phyloP scores from a whole-genome alignment of 1,139 yeast species.

The Hanseniaspora sp. region DNA sequence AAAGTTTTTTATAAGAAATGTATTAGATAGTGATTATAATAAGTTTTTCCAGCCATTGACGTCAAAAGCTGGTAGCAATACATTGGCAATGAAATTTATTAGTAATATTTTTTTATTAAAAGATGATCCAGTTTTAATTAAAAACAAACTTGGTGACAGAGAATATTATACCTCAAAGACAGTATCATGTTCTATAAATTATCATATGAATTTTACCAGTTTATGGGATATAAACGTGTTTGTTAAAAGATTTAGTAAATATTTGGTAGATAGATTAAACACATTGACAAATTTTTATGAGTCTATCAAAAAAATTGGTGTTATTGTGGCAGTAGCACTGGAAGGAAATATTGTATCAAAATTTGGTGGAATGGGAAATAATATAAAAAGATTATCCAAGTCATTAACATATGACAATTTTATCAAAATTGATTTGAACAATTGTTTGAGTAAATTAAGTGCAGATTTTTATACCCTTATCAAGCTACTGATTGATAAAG shows the following conservation, averaged over 20 bases:
- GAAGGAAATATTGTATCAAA: slow-evolving; percentile 6
- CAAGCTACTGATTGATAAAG: background rate
- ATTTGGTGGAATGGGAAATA: slow-evolving; percentile 12
- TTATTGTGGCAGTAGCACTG: background rate
- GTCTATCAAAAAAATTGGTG: slow-evolving; percentile 6
- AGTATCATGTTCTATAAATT: slow-evolving; percentile 4
- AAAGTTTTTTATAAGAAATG: background rate
- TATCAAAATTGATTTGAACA: background rate
- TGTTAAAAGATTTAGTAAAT: slow-evolving; percentile 7
- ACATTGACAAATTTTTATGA: slow-evolving; percentile 2
- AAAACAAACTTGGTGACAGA: background rate
- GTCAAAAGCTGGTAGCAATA: background rate
- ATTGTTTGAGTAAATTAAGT: background rate
- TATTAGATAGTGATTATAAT: background rate
- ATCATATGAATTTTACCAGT: slow-evolving; percentile 1
- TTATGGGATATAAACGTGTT: slow-evolving; percentile 8
- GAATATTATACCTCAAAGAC: slow-evolving; percentile 9
- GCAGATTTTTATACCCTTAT: slow-evolving; percentile 1
- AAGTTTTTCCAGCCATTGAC: background rate
- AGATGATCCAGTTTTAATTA: slow-evolving; percentile 1
- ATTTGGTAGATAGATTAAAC: slow-evolving; percentile 2
- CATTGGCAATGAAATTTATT: background rate
- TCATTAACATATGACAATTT: slow-evolving; percentile 5
- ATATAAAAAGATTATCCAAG: slow-evolving; percentile 2
- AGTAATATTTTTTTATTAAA: background rate